Evolutionary conservation across 1,284 basidiomycete genomes (phyloP).

Genomic region (Rhodotorula sp.): DNA sequence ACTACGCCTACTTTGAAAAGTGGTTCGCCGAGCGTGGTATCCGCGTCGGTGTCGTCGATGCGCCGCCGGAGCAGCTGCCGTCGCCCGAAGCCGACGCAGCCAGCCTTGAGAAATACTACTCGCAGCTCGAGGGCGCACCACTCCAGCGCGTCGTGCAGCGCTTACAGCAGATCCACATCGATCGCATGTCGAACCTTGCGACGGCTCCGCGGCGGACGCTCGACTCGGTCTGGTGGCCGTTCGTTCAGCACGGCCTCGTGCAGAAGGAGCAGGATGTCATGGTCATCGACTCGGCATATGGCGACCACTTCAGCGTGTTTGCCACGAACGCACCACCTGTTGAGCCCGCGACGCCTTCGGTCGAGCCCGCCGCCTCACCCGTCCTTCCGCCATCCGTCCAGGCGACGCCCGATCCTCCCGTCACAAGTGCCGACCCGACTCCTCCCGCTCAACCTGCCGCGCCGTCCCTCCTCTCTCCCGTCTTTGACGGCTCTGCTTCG

Average conservation of each 20-base stretch:
- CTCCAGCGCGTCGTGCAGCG: conserved; percentile 60
- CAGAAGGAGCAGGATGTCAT: conserved; percentile 71
- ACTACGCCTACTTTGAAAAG: conserved; percentile 74
- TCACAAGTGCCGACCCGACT: background rate
- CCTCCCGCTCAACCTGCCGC: background rate
- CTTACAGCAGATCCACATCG: conserved; percentile 66
- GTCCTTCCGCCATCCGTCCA: background rate
- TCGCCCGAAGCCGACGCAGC: conserved; percentile 59
- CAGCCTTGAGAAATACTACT: conserved; percentile 71
- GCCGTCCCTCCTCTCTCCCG: conserved; percentile 60
- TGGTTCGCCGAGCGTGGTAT: conserved; percentile 71
- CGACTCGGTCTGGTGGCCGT: conserved; percentile 92
- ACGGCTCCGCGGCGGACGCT: conserved; percentile 77
- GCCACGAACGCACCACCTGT: conserved; percentile 35
- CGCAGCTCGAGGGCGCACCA: conserved; percentile 42
- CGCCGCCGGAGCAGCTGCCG: conserved; percentile 62
- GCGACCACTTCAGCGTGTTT: conserved; percentile 79
- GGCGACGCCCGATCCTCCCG: background rate
- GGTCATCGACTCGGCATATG: conserved; percentile 86
- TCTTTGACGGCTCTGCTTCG: conserved; percentile 88
- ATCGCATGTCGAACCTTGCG: conserved; percentile 67
- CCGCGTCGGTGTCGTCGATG: conserved; percentile 60
- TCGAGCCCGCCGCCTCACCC: conserved; percentile 13
- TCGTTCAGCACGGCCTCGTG: conserved; percentile 84
- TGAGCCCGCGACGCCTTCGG: conserved; percentile 16